phyloP scores from a whole-genome alignment of 768 basidiomycete species.

The Suillus spraguei region DNA sequence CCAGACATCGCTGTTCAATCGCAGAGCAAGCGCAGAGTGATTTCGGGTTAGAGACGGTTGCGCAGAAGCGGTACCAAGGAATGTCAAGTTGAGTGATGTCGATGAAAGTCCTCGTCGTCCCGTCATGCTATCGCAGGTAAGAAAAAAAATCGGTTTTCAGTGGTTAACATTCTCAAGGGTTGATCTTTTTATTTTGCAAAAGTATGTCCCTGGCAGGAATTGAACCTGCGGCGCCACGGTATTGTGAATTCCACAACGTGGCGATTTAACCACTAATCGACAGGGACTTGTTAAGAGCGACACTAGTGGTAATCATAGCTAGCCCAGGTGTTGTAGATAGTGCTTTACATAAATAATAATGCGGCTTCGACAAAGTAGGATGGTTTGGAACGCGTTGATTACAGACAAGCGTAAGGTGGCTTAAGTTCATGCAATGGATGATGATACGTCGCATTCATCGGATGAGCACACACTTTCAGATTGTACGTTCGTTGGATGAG shows the following conservation, averaged over 20 bases:
- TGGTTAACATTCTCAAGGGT: neutral
- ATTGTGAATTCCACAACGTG: slow-evolving; percentile 40
- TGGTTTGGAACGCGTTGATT: neutral
- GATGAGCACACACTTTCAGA: neutral
- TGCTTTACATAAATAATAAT: too few relatives aligned
- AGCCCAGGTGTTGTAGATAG: too few relatives aligned
- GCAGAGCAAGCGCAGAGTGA: slow-evolving; percentile 72
- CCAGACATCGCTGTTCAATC: slow-evolving; percentile 74
- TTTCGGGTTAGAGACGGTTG: slow-evolving; percentile 79
- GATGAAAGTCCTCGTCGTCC: slow-evolving; percentile 29
- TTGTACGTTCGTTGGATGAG: neutral
- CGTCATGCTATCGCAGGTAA: slow-evolving; percentile 2
- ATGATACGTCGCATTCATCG: neutral
- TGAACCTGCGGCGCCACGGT: slow-evolving; percentile 43
- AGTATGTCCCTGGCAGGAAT: slow-evolving; percentile 40
- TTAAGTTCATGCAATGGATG: neutral
- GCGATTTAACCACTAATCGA: slow-evolving; percentile 47
- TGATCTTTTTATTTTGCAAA: slow-evolving; percentile 14
- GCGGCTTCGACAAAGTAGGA: neutral
- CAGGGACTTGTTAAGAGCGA: slow-evolving; percentile 29
- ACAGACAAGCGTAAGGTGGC: too few relatives aligned
- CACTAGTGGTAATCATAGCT: neutral
- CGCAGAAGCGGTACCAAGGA: slow-evolving; percentile 82
- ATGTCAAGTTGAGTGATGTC: slow-evolving; percentile 55
- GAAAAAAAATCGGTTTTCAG: neutral